Evolutionary conservation across 225 moss, liverwort and hornwort genomes (phyloP).

Genomic region (Rhytidiadelphus loreus): DNA sequence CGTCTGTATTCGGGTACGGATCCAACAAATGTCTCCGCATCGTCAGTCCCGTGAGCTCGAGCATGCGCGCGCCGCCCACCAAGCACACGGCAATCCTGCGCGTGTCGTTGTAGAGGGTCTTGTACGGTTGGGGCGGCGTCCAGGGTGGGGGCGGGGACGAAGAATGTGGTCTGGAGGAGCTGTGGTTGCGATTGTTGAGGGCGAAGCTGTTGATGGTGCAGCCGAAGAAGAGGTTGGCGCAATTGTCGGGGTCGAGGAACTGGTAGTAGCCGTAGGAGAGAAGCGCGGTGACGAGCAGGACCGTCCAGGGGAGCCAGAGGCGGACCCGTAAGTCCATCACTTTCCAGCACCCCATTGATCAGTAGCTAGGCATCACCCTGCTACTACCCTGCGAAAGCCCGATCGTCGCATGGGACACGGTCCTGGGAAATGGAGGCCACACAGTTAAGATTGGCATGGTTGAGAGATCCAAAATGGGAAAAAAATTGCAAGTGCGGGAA

Average conservation of each 20-base stretch:
- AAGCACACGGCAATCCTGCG: conserved; percentile 73
- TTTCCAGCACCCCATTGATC: conserved; percentile 14
- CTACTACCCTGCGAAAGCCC: background rate
- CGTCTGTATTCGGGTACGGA: conserved; percentile 46
- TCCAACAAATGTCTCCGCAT: conserved; percentile 62
- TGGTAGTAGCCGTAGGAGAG: conserved; percentile 15
- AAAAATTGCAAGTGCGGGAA: background rate
- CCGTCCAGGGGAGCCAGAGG: conserved; percentile 28
- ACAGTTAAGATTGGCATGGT: background rate
- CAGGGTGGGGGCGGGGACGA: background rate
- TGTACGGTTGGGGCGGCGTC: background rate
- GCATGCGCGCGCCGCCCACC: conserved; percentile 74
- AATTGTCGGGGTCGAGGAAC: background rate
- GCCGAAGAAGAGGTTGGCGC: background rate
- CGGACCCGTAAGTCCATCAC: conserved; percentile 15
- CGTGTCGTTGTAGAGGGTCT: conserved; percentile 6
- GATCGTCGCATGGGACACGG: background rate
- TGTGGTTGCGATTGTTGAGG: background rate
- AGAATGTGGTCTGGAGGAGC: background rate
- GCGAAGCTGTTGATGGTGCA: conserved; percentile 9
- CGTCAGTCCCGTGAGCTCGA: conserved; percentile 65
- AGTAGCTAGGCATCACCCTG: background rate
- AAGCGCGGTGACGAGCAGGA: background rate
- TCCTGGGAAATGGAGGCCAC: background rate
- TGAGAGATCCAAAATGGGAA: background rate